A percentile compares a stretch with the other conserved stretches of the same genome.
phyloP scores from a whole-genome alignment of 1,284 basidiomycete genomes.

The Psilocybe mexicana region DNA sequence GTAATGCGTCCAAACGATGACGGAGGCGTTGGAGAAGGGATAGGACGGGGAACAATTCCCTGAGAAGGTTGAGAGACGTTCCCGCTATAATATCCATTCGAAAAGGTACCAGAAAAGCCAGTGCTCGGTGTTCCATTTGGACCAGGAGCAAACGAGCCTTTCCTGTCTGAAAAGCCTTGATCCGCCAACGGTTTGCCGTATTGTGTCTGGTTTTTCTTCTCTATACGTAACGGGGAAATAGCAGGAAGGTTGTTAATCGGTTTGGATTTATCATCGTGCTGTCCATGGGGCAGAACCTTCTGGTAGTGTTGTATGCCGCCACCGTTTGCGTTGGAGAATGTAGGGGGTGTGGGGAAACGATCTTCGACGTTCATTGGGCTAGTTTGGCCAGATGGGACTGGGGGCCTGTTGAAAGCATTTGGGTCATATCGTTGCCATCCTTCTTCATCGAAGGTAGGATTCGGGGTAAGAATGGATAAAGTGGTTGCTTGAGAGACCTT shows the following conservation, averaged over 20 bases:
- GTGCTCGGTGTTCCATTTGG: background rate
- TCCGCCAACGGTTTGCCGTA: background rate
- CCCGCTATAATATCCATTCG: background rate
- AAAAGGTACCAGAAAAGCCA: background rate
- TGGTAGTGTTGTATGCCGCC: background rate
- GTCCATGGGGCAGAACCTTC: background rate
- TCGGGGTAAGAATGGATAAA: constrained; percentile 35
- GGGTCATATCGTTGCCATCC: constrained; percentile 55
- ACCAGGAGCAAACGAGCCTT: background rate
- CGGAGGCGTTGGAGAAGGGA: background rate
- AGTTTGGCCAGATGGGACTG: constrained; percentile 17
- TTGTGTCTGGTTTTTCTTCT: constrained; percentile 29
- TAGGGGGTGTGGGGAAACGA: background rate
- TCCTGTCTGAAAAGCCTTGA: background rate
- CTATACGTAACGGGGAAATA: constrained; percentile 33
- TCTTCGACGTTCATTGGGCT: constrained; percentile 5
- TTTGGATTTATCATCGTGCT: background rate
- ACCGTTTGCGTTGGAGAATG: constrained; percentile 1
- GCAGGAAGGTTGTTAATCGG: constrained; percentile 12
- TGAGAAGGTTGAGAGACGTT: background rate
- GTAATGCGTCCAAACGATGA: background rate
- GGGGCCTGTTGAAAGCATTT: constrained; percentile 39
- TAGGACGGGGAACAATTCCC: background rate
- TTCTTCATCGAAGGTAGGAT: constrained; percentile 36
- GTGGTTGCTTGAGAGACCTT: constrained; percentile 49